phyloP scores from a whole-genome alignment of 192 early-diverging fungal species.

The Cetraspora pellucida region DNA sequence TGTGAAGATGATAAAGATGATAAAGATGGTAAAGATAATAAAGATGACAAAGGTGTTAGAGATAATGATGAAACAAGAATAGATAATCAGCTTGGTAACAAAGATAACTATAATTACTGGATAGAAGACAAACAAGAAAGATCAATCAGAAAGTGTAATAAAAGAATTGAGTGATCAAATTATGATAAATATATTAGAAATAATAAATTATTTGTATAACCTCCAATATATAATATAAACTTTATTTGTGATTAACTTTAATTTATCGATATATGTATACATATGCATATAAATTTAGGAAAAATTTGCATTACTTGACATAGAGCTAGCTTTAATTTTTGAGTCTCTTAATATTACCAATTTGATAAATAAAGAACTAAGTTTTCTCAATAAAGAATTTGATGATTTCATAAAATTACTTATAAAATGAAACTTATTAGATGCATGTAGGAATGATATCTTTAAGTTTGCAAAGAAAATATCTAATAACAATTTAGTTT shows the following conservation, averaged over 20 bases:
- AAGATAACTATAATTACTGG: too few species aligned
- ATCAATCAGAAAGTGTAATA: too few species aligned
- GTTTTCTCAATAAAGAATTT: neutral
- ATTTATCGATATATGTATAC: too few species aligned
- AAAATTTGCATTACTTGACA: neutral
- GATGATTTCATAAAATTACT: neutral
- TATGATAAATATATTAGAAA: too few species aligned
- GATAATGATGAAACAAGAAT: too few species aligned
- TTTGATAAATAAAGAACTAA: neutral
- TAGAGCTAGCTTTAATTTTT: neutral
- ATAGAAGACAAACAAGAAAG: too few species aligned
- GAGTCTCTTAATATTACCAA: constrained; percentile 1
- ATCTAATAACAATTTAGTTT: neutral
- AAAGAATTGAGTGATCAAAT: too few species aligned
- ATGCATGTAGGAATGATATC: neutral
- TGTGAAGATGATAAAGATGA: too few species aligned
- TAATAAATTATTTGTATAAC: too few species aligned
- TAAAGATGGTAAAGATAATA: too few species aligned
- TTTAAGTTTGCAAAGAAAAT: constrained; percentile 3
- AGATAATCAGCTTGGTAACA: too few species aligned
- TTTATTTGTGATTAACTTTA: neutral
- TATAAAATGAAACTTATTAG: constrained; percentile 3
- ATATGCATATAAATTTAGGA: neutral
- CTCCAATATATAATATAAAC: neutral
- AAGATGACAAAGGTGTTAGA: too few species aligned